Conservation (phyloP, 495 filamentous ascomycete species). For the Copromyces sp. region DNA sequence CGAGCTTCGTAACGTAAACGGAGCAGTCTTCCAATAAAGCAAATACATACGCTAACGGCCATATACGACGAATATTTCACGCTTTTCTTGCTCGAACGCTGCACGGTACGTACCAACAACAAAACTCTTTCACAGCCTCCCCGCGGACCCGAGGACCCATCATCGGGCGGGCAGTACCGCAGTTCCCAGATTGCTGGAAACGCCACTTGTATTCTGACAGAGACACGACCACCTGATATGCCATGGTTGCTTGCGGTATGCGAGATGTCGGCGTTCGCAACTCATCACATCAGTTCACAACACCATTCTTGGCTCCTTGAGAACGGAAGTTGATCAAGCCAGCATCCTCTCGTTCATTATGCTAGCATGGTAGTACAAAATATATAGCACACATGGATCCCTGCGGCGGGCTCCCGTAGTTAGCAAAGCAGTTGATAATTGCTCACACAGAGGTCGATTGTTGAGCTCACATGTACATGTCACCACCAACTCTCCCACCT, state of each 20-base stretch:
- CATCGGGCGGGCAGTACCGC: not conserved
- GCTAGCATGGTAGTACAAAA: not conserved
- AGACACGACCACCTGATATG: not conserved
- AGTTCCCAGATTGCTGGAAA: not conserved
- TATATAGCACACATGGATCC: not conserved
- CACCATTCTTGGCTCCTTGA: not conserved
- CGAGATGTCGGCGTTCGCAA: not conserved
- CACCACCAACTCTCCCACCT: not conserved
- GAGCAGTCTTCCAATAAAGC: not conserved
- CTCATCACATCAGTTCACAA: not conserved
- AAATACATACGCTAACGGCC: not conserved
- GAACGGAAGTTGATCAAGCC: not conserved
- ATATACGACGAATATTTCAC: not conserved
- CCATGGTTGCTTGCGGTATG: not conserved
- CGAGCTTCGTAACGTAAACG: not conserved
- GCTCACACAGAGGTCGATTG: not conserved
- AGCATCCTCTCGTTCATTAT: not conserved
- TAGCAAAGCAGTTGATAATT: not conserved
- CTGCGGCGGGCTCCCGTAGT: not conserved
- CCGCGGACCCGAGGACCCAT: not conserved
- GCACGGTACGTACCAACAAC: not conserved
- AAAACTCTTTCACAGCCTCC: not conserved
- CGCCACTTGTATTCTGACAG: not conserved
- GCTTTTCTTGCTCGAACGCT: not conserved
- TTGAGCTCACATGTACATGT: not conserved